These are phyloP conservation scores for Breynia disticha DNA, from an alignment of 441 rosid genomes.

Conservation along the genomic window DNA sequence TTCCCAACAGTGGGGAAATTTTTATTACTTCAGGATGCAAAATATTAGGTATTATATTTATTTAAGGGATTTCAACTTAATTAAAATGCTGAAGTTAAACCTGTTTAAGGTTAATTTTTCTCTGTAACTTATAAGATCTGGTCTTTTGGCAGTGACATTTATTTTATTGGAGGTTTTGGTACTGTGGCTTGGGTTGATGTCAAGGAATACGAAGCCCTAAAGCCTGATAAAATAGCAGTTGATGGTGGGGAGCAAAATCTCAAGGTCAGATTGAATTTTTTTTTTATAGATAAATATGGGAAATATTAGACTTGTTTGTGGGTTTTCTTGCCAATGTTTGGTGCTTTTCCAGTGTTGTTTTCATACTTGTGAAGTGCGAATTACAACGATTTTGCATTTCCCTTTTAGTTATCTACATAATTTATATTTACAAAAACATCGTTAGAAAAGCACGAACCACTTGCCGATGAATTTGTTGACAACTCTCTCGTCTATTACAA, in stretches of 20 bases:
- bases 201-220: slow-evolving; percentile 67
- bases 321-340: too few relatives aligned
- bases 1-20: slow-evolving; percentile 95
- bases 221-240: slow-evolving; percentile 91
- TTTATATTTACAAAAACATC: too few relatives aligned
- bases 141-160: slow-evolving; percentile 68
- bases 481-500: too few relatives aligned
- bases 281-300: too few relatives aligned
- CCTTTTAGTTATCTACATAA: too few relatives aligned
- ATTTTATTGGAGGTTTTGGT: slow-evolving; percentile 98
- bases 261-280: slow-evolving; percentile 52
- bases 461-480: too few relatives aligned
- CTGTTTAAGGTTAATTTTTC: neutral
- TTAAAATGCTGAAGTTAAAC: neutral
- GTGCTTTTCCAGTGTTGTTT: too few relatives aligned
- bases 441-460: too few relatives aligned
- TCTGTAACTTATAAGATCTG: neutral
- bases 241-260: slow-evolving; percentile 88
- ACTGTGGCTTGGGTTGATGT: slow-evolving; percentile 98
- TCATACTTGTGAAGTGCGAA: too few relatives aligned
- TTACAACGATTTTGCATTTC: too few relatives aligned
- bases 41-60: slow-evolving; percentile 66
- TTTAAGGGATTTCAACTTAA: neutral
- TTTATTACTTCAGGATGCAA: slow-evolving; percentile 91
- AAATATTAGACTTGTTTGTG: too few relatives aligned